Conservation (phyloP, 2,329 filamentous ascomycete genomes). For the Hypoxylon sp. region DNA sequence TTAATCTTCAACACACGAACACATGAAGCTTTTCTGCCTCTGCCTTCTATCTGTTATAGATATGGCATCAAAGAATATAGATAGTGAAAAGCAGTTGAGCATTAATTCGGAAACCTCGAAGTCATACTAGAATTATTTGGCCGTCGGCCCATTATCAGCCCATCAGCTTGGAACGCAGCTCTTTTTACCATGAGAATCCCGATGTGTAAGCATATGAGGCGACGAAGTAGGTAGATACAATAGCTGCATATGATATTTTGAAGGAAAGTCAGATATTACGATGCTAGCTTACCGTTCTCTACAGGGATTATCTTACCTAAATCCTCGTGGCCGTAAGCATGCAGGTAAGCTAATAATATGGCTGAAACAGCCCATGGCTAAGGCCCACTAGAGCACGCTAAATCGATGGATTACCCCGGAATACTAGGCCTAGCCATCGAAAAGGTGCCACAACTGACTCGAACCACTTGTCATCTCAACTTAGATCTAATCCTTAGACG, state of each 20-base stretch:
- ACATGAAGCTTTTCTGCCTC: neutral
- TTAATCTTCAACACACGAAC: neutral
- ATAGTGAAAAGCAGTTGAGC: neutral
- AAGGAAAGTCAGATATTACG: neutral
- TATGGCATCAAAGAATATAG: neutral
- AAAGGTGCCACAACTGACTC: neutral
- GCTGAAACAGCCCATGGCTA: conserved; percentile 7
- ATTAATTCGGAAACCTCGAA: conserved; percentile 6
- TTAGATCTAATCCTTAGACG: neutral
- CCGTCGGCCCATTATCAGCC: conserved; percentile 16
- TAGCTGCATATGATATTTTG: neutral
- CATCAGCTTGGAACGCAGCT: neutral
- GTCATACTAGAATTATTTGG: neutral
- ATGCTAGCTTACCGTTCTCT: conserved; percentile 7
- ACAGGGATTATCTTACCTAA: conserved; percentile 3
- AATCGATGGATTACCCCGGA: neutral
- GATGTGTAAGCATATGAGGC: conserved; percentile 10
- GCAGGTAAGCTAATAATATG: conserved; percentile 12
- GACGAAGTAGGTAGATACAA: neutral
- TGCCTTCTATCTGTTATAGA: conserved; percentile 2
- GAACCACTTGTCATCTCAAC: neutral
- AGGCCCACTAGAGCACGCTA: neutral
- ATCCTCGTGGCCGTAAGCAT: conserved; percentile 13
- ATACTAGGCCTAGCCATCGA: neutral
- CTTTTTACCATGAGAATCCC: neutral